These are phyloP conservation scores for Annulohypoxylon nitens DNA, from an alignment of 495 filamentous ascomycete genomes.

Conservation along the genomic window DNA sequence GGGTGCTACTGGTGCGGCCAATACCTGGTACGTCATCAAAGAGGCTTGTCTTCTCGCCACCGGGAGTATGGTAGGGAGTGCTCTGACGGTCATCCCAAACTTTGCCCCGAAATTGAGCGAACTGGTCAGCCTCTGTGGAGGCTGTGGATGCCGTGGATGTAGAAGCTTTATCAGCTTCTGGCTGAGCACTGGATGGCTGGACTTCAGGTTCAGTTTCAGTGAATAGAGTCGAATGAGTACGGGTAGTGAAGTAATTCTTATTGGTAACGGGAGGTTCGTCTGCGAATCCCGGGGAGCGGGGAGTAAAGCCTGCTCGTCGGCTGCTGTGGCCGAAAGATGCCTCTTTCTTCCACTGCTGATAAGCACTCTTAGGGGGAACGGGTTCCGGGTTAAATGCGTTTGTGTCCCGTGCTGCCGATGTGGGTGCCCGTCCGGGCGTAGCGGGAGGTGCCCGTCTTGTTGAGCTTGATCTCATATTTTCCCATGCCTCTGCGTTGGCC, in stretches of 20 bases:
- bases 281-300: slow-evolving; percentile 54
- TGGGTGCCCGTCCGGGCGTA: slow-evolving; percentile 46
- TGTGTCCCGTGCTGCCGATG: slow-evolving; percentile 43
- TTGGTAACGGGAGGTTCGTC: slow-evolving; percentile 60
- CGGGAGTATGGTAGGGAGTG: slow-evolving; percentile 75
- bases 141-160: slow-evolving; percentile 29
- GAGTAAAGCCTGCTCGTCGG: slow-evolving; percentile 53
- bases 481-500: slow-evolving; percentile 49
- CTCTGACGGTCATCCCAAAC: slow-evolving; percentile 67
- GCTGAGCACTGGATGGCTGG: slow-evolving; percentile 25
- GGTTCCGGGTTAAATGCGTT: slow-evolving; percentile 26
- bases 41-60: slow-evolving; percentile 76
- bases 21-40: slow-evolving; percentile 55
- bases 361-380: slow-evolving; percentile 54
- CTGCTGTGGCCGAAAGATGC: slow-evolving; percentile 60
- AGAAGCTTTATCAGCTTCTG: slow-evolving; percentile 25
- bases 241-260: slow-evolving; percentile 60
- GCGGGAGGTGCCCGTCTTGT: slow-evolving; percentile 31
- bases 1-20: slow-evolving; percentile 45
- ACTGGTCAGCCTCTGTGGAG: slow-evolving; percentile 54
- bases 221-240: slow-evolving; percentile 50
- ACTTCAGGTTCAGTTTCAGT: slow-evolving; percentile 54
- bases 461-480: slow-evolving; percentile 45
- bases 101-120: slow-evolving; percentile 60
- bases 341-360: slow-evolving; percentile 58